Percentiles rank a stretch among this genome's conserved stretches.
Conservation (phyloP, 1,139 yeast species). For the Kodamaea sp. region DNA sequence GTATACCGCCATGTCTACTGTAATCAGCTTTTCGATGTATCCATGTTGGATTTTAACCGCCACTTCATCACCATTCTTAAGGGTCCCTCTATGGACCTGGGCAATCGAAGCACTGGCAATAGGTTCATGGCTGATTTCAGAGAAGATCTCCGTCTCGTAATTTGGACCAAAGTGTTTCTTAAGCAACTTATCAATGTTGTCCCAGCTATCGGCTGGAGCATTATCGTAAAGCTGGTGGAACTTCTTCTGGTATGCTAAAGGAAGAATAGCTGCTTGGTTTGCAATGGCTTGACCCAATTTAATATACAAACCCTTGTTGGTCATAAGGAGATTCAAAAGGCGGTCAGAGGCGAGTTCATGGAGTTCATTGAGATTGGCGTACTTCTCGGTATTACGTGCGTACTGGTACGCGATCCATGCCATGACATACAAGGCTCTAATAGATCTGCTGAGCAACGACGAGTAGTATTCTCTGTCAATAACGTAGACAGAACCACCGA, state of each 20-base stretch:
- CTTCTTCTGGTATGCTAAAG: constrained; percentile 57
- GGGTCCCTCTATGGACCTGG: constrained; percentile 62
- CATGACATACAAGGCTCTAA: constrained; percentile 50
- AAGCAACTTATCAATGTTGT: constrained; percentile 47
- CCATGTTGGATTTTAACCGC: constrained; percentile 73
- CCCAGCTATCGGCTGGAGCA: constrained; percentile 73
- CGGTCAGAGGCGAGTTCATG: constrained; percentile 64
- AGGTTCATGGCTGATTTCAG: constrained; percentile 50
- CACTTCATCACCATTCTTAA: constrained; percentile 55
- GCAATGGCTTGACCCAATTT: constrained; percentile 79
- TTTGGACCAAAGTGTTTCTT: constrained; percentile 45
- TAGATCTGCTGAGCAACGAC: constrained; percentile 53
- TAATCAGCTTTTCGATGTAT: constrained; percentile 56
- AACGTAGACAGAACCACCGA: constrained; percentile 22
- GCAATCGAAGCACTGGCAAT: constrained; percentile 76
- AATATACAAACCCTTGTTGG: constrained; percentile 72
- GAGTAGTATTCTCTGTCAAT: constrained; percentile 47
- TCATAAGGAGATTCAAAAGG: constrained; percentile 50
- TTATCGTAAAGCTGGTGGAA: constrained; percentile 63
- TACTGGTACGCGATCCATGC: constrained; percentile 61
- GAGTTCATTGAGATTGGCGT: constrained; percentile 46
- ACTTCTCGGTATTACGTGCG: constrained; percentile 45
- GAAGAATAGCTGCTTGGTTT: constrained; percentile 67
- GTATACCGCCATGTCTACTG: constrained; percentile 61
- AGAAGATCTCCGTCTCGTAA: constrained; percentile 48